Evolutionary conservation across 2,329 filamentous ascomycete species (phyloP).

Genomic region (Aureobasidium sp.): DNA sequence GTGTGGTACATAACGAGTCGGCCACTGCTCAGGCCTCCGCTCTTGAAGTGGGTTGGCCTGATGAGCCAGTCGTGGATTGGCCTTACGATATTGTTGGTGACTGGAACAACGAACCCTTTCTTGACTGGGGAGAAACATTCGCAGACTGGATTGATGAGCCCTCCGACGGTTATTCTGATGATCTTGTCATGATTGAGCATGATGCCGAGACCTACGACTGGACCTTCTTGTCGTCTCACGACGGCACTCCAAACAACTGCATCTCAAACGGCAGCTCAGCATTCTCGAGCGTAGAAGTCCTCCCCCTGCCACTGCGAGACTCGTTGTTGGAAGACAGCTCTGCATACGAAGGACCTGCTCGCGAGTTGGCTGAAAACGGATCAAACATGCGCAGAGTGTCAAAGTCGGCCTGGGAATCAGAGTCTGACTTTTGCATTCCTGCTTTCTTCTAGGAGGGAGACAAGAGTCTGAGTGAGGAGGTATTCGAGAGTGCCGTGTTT

Average conservation of each 20-base stretch:
- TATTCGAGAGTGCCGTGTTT: neutral
- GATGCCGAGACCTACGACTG: neutral
- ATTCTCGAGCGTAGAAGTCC: neutral
- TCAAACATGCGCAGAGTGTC: neutral
- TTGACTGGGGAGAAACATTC: neutral
- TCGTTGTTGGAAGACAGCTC: neutral
- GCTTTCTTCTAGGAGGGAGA: conserved; percentile 7
- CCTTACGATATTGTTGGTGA: neutral
- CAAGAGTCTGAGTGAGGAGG: neutral
- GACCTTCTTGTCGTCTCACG: neutral
- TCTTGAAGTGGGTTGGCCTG: neutral
- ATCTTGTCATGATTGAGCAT: conserved; percentile 1
- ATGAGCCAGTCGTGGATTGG: neutral
- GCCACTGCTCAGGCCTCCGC: neutral
- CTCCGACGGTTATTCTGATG: neutral
- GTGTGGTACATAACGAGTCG: neutral
- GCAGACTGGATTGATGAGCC: neutral
- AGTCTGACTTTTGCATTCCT: conserved; percentile 4
- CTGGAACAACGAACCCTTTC: neutral
- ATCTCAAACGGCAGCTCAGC: neutral
- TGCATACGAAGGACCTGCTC: neutral
- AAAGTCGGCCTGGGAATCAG: neutral
- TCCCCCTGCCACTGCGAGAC: neutral
- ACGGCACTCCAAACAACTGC: neutral
- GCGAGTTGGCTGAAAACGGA: neutral